A percentile compares a stretch with the other conserved stretches of the same genome.
Conservation (phyloP, 2,329 filamentous ascomycete genomes). For the Macrophomina phaseolina region DNA sequence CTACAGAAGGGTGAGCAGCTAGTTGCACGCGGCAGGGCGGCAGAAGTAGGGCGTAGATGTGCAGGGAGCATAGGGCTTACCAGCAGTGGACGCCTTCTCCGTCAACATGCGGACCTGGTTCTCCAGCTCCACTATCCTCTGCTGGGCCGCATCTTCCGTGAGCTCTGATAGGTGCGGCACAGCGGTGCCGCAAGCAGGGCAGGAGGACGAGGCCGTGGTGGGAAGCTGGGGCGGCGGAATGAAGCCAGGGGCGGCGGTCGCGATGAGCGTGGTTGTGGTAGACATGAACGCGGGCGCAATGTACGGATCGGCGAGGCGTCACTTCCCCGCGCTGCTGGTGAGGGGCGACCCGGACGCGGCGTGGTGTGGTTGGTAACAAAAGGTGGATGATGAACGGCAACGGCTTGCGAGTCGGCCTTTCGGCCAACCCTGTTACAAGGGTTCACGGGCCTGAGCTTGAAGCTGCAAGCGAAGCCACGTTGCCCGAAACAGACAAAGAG, state of each 20-base stretch:
- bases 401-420: slow-evolving; percentile 23
- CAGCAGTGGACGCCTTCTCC: slow-evolving; percentile 70
- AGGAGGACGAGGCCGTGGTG: slow-evolving; percentile 9
- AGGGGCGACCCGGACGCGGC: slow-evolving; percentile 19
- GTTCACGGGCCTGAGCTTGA: slow-evolving; percentile 12
- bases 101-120: slow-evolving; percentile 72
- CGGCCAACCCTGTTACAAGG: slow-evolving; percentile 13
- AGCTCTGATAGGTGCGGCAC: slow-evolving; percentile 11
- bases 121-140: slow-evolving; percentile 63
- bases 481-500: slow-evolving; percentile 13
- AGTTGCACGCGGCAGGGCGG: no score
- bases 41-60: not conserved
- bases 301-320: slow-evolving; percentile 17
- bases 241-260: slow-evolving; percentile 19
- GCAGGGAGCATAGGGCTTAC: slow-evolving; percentile 45
- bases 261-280: slow-evolving; percentile 17
- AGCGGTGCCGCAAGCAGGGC: slow-evolving; percentile 19
- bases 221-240: not conserved
- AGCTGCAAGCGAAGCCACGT: slow-evolving; percentile 20
- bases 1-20: slow-evolving; percentile 39
- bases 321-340: slow-evolving; percentile 18
- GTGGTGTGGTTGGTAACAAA: slow-evolving; percentile 13
- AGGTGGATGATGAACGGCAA: slow-evolving; percentile 9
- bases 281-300: slow-evolving; percentile 9
- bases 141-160: slow-evolving; percentile 30